A percentile compares a stretch with the other conserved stretches of the same genome.
These are phyloP conservation scores for Lasiosphaeris hirsuta DNA, from an alignment of 495 filamentous ascomycete species.

Conservation along the genomic window DNA sequence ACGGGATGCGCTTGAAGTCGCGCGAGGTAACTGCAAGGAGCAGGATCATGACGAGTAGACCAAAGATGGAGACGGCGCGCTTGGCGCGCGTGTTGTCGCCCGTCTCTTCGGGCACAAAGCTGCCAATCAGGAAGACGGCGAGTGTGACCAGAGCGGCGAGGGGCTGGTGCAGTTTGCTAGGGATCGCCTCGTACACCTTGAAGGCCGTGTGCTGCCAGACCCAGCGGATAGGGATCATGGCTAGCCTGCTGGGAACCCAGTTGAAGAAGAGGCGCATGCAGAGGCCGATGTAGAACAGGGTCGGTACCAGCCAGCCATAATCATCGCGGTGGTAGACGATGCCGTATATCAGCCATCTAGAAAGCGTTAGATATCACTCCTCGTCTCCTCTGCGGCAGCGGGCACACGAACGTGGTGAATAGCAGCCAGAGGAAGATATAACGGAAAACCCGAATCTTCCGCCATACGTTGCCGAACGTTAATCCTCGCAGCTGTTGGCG, in stretches of 20 bases:
- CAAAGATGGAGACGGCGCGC: conserved; percentile 77
- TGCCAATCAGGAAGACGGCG: conserved; percentile 68
- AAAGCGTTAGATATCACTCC: not conserved
- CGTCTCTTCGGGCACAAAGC: conserved; percentile 66
- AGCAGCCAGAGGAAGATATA: too few species aligned
- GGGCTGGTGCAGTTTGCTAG: conserved; percentile 59
- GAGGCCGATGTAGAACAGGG: conserved; percentile 75
- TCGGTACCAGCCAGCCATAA: conserved; percentile 78
- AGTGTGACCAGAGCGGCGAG: conserved; percentile 57
- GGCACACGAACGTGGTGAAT: too few species aligned
- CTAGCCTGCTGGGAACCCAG: conserved; percentile 63
- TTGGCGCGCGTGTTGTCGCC: conserved; percentile 73
- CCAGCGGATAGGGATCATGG: conserved; percentile 61
- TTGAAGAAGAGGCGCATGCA: conserved; percentile 69
- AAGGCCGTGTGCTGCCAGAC: conserved; percentile 63
- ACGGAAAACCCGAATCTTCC: too few species aligned
- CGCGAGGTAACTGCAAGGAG: conserved; percentile 66
- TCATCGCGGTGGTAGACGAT: conserved; percentile 70
- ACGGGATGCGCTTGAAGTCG: conserved; percentile 66
- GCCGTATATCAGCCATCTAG: conserved; percentile 77
- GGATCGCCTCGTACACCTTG: conserved; percentile 52
- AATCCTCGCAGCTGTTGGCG: not conserved
- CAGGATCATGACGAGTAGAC: conserved; percentile 68
- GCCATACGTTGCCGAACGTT: too few species aligned
- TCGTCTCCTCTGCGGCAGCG: not conserved